phyloP scores from a whole-genome alignment of 495 filamentous ascomycete genomes.

The Penicillium lividum region DNA sequence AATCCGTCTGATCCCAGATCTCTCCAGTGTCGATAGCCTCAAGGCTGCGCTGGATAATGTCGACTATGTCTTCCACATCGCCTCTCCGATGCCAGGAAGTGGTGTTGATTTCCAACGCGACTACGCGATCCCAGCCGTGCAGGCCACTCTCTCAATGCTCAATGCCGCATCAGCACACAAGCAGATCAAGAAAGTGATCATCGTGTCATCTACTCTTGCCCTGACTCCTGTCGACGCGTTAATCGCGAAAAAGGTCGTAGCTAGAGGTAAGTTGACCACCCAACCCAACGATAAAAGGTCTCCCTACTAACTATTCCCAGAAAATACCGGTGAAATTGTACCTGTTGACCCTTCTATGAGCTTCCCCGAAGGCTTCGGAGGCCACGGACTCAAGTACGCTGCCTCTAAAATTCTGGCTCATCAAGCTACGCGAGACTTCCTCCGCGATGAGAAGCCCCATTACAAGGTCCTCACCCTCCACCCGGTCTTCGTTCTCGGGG shows the following conservation, averaged over 20 bases:
- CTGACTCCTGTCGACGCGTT: constrained; percentile 23
- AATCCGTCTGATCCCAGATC: constrained; percentile 50
- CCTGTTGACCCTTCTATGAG: constrained; percentile 5
- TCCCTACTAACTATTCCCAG: constrained; percentile 5
- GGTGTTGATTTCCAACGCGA: constrained; percentile 20
- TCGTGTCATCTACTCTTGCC: constrained; percentile 42
- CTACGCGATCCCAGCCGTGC: constrained; percentile 35
- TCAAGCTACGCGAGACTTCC: constrained; percentile 28
- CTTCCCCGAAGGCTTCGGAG: constrained; percentile 9
- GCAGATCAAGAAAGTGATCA: constrained; percentile 41
- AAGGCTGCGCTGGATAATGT: constrained; percentile 47
- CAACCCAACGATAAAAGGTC: background rate
- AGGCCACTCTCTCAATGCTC: constrained; percentile 38
- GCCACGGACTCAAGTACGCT: constrained; percentile 14
- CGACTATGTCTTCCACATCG: constrained; percentile 53
- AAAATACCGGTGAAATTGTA: constrained; percentile 11
- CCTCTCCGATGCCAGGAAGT: constrained; percentile 40
- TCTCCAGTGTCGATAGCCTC: constrained; percentile 43
- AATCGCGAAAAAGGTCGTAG: background rate
- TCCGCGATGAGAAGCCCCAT: constrained; percentile 16
- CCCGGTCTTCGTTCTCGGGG: constrained; percentile 20
- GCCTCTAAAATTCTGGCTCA: constrained; percentile 32
- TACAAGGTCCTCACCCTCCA: constrained; percentile 22
- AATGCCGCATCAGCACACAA: constrained; percentile 33
- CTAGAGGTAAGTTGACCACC: background rate